Evolutionary conservation across 73 alveolate species (phyloP).

Genomic region (Tetrahymena thermophila): DNA sequence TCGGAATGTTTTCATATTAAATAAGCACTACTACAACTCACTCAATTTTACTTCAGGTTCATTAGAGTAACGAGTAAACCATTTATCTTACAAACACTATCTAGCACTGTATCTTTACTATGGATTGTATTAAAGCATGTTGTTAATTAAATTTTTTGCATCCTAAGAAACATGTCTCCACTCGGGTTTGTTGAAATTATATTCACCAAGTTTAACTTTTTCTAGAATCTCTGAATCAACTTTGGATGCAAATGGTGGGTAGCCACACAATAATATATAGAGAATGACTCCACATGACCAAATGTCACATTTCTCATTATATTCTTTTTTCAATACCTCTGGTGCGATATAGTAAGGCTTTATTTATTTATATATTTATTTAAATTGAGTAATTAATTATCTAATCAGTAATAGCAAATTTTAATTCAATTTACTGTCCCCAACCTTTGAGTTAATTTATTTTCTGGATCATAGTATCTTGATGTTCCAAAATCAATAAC

Average conservation of each 20-base stretch:
- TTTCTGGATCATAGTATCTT: neutral
- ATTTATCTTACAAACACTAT: conserved; percentile 4
- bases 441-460: conserved; percentile 18
- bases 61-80: conserved; percentile 7
- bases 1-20: conserved; percentile 17
- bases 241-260: conserved; percentile 30
- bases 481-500: conserved; percentile 29
- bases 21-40: neutral
- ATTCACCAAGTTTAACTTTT: conserved; percentile 23
- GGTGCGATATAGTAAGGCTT: conserved; percentile 42
- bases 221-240: conserved; percentile 17
- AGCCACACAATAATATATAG: conserved; percentile 24
- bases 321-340: conserved; percentile 16
- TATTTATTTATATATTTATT: neutral
- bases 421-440: conserved; percentile 2
- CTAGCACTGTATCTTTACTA: neutral
- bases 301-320: conserved; percentile 46
- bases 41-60: neutral
- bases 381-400: neutral
- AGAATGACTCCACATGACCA: conserved; percentile 48
- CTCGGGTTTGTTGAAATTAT: conserved; percentile 7
- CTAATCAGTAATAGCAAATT: neutral
- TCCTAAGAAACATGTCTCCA: conserved; percentile 26
- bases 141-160: conserved; percentile 14
- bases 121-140: conserved; percentile 30